Conservation (phyloP, 2,329 filamentous ascomycete genomes). For the Westerdykella ornata region DNA sequence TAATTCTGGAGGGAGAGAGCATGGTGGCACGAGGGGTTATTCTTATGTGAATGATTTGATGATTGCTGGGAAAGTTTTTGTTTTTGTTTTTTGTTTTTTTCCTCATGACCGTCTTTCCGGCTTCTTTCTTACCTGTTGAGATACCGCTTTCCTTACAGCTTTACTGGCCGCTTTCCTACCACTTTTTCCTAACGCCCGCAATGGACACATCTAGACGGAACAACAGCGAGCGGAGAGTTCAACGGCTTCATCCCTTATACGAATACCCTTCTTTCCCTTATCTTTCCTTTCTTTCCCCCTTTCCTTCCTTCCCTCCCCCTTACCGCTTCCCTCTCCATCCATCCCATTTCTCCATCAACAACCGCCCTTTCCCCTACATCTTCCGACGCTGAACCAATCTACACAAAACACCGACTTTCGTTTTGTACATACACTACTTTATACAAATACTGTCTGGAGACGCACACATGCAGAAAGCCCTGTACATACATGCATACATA, state of each 20-base stretch:
- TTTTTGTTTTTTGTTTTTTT: not conserved
- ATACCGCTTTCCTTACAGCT: not conserved
- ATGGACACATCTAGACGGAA: too few relatives aligned
- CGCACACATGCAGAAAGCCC: not conserved
- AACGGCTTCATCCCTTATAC: too few relatives aligned
- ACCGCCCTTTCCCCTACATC: too few relatives aligned
- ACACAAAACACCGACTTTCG: not conserved
- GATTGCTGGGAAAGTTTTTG: too few relatives aligned
- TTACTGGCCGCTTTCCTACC: not conserved
- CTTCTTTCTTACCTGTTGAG: not conserved
- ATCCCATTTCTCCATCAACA: not conserved
- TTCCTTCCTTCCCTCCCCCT: not conserved
- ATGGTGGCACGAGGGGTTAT: not conserved
- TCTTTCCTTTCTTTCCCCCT: not conserved
- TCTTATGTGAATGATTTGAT: not conserved
- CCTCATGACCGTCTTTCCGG: not conserved
- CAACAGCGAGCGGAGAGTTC: too few relatives aligned
- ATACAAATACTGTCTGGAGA: not conserved
- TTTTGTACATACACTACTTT: constrained; percentile 3
- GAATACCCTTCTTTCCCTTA: not conserved
- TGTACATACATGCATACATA: constrained; percentile 3
- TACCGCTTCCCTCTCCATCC: not conserved
- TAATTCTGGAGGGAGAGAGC: constrained; percentile 4
- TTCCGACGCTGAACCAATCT: not conserved
- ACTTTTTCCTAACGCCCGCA: not conserved